Conservation (phyloP, 257 asterid genomes). For the Nicotiana tabacum region DNA sequence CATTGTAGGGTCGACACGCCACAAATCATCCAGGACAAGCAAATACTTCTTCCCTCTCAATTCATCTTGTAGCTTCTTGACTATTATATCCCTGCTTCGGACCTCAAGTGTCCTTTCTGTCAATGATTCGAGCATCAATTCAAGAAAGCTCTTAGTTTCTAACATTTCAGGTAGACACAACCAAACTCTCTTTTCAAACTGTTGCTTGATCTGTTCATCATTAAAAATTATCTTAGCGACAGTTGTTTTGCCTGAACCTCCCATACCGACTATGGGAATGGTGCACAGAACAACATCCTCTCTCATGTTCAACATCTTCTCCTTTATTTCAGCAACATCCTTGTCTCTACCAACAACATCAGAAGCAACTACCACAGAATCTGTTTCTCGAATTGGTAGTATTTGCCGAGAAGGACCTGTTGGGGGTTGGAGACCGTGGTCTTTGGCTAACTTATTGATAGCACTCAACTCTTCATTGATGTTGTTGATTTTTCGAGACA, state of each 20-base stretch:
- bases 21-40: background rate
- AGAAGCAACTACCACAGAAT: background rate
- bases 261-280: conserved; percentile 15
- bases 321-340: background rate
- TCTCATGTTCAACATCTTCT: background rate
- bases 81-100: background rate
- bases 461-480: conserved; percentile 1
- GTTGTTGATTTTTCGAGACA: conserved; percentile 15
- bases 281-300: background rate
- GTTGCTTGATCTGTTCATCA: background rate
- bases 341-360: conserved; percentile 13
- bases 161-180: background rate
- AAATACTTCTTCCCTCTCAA: background rate
- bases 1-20: background rate
- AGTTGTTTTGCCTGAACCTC: conserved; percentile 15
- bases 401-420: background rate
- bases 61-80: background rate
- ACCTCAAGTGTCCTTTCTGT: background rate
- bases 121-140: background rate
- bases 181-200: conserved; percentile 22
- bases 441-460: background rate
- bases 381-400: background rate
- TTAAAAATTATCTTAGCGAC: conserved; percentile 6
- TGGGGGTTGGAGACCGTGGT: background rate
- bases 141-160: conserved; percentile 16